Evolutionary conservation across 2,329 filamentous ascomycete species (phyloP).

Genomic region (Venturia pyrina): DNA sequence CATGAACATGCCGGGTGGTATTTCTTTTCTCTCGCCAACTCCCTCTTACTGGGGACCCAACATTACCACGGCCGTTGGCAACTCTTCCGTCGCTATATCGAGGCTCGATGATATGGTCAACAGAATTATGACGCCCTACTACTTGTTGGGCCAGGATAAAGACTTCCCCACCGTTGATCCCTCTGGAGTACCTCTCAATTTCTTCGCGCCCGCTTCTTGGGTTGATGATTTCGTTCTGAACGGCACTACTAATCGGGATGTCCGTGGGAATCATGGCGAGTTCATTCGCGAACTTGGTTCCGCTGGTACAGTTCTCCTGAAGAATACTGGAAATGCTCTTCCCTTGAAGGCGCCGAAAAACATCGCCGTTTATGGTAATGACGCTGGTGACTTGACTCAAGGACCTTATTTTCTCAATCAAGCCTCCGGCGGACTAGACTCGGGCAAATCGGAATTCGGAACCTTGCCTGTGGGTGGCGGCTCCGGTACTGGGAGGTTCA

Average conservation of each 20-base stretch:
- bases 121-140: conserved; percentile 38
- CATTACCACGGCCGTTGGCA: conserved; percentile 43
- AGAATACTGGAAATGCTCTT: conserved; percentile 59
- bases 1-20: conserved; percentile 47
- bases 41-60: conserved; percentile 43
- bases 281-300: conserved; percentile 33
- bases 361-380: conserved; percentile 59
- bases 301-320: conserved; percentile 39
- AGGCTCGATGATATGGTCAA: conserved; percentile 33
- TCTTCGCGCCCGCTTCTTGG: conserved; percentile 29
- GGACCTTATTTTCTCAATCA: conserved; percentile 34
- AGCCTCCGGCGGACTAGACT: conserved; percentile 55
- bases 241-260: conserved; percentile 13
- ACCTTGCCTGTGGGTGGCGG: conserved; percentile 62
- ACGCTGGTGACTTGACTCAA: conserved; percentile 62
- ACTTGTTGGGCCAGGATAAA: conserved; percentile 37
- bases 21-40: conserved; percentile 24
- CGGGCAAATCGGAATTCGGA: conserved; percentile 47
- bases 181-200: conserved; percentile 20
- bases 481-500: conserved; percentile 41
- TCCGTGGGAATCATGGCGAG: conserved; percentile 29
- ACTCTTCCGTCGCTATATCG: conserved; percentile 31
- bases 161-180: conserved; percentile 22
- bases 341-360: conserved; percentile 61
- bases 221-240: conserved; percentile 19